Conservation (phyloP, 75 land plant species). For the Pinus taeda region DNA sequence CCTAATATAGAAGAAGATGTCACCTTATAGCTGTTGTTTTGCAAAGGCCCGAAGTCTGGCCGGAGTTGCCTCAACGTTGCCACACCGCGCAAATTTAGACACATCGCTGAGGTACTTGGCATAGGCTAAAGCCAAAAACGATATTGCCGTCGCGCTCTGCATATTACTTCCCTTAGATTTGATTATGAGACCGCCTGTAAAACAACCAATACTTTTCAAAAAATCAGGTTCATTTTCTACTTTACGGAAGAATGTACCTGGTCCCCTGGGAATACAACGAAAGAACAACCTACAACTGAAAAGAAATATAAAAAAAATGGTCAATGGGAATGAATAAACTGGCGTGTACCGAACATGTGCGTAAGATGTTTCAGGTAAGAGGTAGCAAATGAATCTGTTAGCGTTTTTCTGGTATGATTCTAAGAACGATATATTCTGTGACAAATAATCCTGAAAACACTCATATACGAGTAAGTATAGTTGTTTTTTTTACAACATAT, state of each 20-base stretch:
- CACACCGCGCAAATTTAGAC: too few relatives aligned
- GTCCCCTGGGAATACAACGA: background rate
- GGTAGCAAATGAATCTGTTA: constrained; percentile 63
- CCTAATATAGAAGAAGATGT: too few relatives aligned
- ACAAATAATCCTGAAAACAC: constrained; percentile 38
- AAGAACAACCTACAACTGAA: background rate
- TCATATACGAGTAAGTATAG: too few relatives aligned
- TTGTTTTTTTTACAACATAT: too few relatives aligned
- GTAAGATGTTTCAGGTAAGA: constrained; percentile 39
- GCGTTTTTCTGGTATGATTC: constrained; percentile 48
- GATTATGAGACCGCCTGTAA: constrained; percentile 74
- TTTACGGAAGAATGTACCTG: too few relatives aligned
- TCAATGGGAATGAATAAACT: constrained; percentile 13
- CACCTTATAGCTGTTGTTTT: too few relatives aligned
- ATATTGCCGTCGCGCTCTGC: constrained; percentile 70
- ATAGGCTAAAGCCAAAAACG: constrained; percentile 56
- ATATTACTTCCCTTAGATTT: constrained; percentile 58
- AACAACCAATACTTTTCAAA: too few relatives aligned
- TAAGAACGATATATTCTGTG: constrained; percentile 16
- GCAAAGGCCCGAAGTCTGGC: too few relatives aligned
- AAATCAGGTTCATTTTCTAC: too few relatives aligned
- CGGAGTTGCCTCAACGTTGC: too few relatives aligned
- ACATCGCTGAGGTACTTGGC: too few relatives aligned
- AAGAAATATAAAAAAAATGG: background rate
- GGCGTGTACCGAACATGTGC: constrained; percentile 57